phyloP scores from a whole-genome alignment of 305 asterid genomes.

The Solanum chacoense region DNA sequence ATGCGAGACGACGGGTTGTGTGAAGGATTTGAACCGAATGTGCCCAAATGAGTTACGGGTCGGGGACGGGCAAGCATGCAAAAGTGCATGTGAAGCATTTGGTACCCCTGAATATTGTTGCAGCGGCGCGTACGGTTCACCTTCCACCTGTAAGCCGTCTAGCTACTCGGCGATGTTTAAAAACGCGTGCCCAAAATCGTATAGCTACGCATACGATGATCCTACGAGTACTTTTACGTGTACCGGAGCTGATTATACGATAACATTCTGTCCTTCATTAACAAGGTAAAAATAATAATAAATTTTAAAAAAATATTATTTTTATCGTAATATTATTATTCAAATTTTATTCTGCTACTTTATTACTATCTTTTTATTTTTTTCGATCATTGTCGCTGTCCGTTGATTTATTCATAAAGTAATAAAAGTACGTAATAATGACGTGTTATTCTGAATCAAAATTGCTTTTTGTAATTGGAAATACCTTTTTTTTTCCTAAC shows the following conservation, averaged over 20 bases:
- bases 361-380: too few species aligned
- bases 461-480: neutral
- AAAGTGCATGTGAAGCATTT: slow-evolving; percentile 41
- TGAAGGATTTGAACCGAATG: slow-evolving; percentile 26
- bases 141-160: slow-evolving; percentile 26
- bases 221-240: slow-evolving; percentile 44
- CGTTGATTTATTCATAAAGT: neutral
- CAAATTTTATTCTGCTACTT: neutral
- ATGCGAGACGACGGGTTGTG: slow-evolving; percentile 31
- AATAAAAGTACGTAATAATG: neutral
- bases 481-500: neutral
- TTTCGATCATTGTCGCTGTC: neutral
- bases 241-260: slow-evolving; percentile 32
- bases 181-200: slow-evolving; percentile 34
- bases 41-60: slow-evolving; percentile 34
- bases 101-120: slow-evolving; percentile 36
- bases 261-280: slow-evolving; percentile 42
- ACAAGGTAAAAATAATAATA: slow-evolving; percentile 22
- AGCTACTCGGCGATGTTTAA: slow-evolving; percentile 27
- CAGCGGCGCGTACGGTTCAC: slow-evolving; percentile 34
- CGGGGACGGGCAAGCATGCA: slow-evolving; percentile 33
- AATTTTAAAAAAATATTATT: neutral
- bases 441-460: neutral
- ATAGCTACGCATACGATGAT: slow-evolving; percentile 42
- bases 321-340: neutral